Evolutionary conservation across 2,329 filamentous ascomycete species (phyloP).

Genomic region (Zymoseptoria tritici): DNA sequence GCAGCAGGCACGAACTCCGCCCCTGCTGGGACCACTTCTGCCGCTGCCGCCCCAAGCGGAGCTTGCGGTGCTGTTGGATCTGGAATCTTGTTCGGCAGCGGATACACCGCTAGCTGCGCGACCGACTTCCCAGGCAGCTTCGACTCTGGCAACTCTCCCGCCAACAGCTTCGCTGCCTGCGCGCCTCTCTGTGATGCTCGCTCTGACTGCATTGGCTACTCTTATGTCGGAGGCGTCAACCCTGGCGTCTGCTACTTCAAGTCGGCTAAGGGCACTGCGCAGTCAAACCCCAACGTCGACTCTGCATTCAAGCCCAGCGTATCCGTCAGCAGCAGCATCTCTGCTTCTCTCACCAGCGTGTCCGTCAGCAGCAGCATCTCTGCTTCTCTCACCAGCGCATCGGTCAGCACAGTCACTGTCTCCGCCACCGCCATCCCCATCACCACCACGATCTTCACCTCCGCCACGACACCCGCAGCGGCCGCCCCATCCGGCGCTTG

Average conservation of each 20-base stretch:
- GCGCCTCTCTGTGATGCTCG: constrained; percentile 10
- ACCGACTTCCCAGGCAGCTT: background rate
- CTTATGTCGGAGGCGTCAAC: constrained; percentile 6
- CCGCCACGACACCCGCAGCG: background rate
- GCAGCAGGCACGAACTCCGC: background rate
- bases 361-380: background rate
- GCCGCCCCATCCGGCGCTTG: background rate
- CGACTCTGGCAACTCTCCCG: constrained; percentile 10
- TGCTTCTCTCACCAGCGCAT: background rate
- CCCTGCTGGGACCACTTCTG: background rate
- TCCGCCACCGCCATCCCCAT: background rate
- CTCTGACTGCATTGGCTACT: constrained; percentile 11
- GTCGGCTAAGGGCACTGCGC: background rate
- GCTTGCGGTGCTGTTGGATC: background rate
- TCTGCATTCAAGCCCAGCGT: background rate
- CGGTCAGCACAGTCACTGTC: background rate
- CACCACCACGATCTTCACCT: background rate
- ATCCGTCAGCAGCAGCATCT: background rate
- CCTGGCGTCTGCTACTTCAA: constrained; percentile 15
- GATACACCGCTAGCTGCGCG: background rate
- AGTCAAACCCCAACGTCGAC: constrained; percentile 4
- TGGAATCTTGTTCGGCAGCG: background rate
- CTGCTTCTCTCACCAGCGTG: background rate
- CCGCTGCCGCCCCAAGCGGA: background rate
- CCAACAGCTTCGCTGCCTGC: constrained; percentile 17